phyloP scores from a whole-genome alignment of 371 early-diverging fungal species.

The Polyrhizophydium stewartii region DNA sequence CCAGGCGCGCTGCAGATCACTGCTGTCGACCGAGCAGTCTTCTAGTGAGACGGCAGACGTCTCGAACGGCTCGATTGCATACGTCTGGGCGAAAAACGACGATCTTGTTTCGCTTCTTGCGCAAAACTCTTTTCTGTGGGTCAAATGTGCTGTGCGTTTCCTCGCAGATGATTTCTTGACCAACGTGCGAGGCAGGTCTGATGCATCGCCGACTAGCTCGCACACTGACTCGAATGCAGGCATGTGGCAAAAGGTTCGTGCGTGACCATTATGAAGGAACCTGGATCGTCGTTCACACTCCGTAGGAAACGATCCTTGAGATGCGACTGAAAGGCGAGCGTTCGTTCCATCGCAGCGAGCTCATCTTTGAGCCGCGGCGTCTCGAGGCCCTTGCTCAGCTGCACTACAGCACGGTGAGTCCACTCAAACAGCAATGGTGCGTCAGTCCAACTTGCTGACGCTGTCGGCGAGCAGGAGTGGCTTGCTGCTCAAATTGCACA shows the following conservation, averaged over 20 bases:
- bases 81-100: conserved; percentile 74
- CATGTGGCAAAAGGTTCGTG: conserved; percentile 22
- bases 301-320: conserved; percentile 70
- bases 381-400: conserved; percentile 69
- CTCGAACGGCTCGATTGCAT: conserved; percentile 52
- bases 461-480: too few species aligned
- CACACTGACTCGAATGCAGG: conserved; percentile 8
- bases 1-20: conserved; percentile 59
- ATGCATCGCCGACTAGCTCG: not conserved
- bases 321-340: conserved; percentile 75
- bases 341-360: conserved; percentile 69
- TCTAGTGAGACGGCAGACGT: conserved; percentile 35
- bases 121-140: conserved; percentile 52
- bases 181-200: too few species aligned
- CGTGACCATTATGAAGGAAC: conserved; percentile 5
- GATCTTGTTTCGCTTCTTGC: conserved; percentile 61
- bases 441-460: not conserved
- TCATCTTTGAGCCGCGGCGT: conserved; percentile 78
- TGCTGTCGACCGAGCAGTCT: conserved; percentile 51
- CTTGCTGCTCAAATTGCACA: conserved; percentile 54
- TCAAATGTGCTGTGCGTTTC: too few species aligned
- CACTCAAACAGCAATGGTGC: not conserved
- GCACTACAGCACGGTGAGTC: conserved; percentile 72
- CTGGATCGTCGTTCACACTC: not conserved
- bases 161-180: too few species aligned